Evolutionary conservation across 2,329 filamentous ascomycete genomes (phyloP), one percentile per base, ranked within the genome.

Genomic region (Colletotrichum phormii): DNA sequence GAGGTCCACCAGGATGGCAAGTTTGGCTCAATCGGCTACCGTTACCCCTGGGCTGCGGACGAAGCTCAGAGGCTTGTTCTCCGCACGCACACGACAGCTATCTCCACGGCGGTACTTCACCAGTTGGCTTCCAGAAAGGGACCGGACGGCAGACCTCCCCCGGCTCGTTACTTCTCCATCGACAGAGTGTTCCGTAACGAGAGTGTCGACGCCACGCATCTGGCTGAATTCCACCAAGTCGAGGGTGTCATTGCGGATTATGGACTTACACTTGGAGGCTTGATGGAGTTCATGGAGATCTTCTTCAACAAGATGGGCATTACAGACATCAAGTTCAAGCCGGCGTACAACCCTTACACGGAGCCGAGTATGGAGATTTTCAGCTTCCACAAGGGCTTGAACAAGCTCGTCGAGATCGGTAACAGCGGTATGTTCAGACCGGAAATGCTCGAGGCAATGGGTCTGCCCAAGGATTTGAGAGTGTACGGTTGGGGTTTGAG

Each of bases 331-430:
- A 93, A 94, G 80, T 99, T 98, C 91, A 99, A 99, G 88, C 97
- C 97, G 22, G 97, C 97, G 1, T 97, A 97, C 86, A 97, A 98
- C 85, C 94, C 94, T 0, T 95, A 97, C 87, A 98, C 95, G 33
- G 97, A 99, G 85, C 95, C 97, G 35, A 93, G 93, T 81, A 97
- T 99, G 95, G 97, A 99, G 84, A 97, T 99, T 77, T 99, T 98
- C 85, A 95, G 94, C 76, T 98, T 93, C 87, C 97, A 98, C 87
- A 90, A 93, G 79, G 96, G 95, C 4, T 86, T 98, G 62, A 90
- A 90, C 79, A 97, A 97, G 87, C 93, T 97, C 86, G 94, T 98
- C 31, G 97, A 98, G 86, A 98, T 98, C 81, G 97, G 97, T 73
- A 98, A 99, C 86, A 96, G 93, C 78, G 97, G 97, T 75, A 98